Conservation (phyloP, 75 land plant species). For the Cunninghamia lanceolata region DNA sequence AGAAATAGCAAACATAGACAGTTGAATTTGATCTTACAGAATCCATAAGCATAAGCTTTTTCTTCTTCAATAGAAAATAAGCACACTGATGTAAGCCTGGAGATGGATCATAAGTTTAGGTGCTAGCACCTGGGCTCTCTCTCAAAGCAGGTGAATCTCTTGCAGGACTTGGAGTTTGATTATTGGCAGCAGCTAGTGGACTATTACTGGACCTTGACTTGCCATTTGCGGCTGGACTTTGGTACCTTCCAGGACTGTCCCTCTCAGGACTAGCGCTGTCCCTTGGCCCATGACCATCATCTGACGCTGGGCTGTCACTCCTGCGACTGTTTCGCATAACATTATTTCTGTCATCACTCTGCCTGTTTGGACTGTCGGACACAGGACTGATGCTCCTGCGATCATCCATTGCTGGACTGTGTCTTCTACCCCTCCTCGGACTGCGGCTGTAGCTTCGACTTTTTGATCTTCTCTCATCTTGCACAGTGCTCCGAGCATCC, state of each 20-base stretch:
- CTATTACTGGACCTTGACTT: conserved; percentile 11
- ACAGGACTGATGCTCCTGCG: conserved; percentile 12
- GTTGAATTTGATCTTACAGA: neutral
- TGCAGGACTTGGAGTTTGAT: conserved; percentile 9
- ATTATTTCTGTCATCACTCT: neutral
- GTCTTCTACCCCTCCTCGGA: conserved; percentile 40
- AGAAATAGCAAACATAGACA: neutral
- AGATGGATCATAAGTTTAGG: neutral
- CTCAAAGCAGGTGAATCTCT: conserved; percentile 11
- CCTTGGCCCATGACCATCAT: neutral
- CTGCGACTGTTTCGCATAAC: neutral
- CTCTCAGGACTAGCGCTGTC: conserved; percentile 7
- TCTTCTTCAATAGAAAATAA: neutral
- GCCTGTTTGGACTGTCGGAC: conserved; percentile 25
- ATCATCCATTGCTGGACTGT: conserved; percentile 34
- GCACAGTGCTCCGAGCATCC: conserved; percentile 33
- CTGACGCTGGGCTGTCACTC: conserved; percentile 3
- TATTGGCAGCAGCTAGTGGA: neutral
- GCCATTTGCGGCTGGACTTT: conserved; percentile 13
- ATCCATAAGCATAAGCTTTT: neutral
- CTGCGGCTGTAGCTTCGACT: conserved; percentile 35
- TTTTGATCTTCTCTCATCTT: conserved; percentile 34
- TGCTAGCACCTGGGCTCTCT: conserved; percentile 9
- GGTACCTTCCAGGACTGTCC: neutral
- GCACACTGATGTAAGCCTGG: neutral